Evolutionary conservation across 371 early-diverging fungal species (phyloP).

Genomic region (Amoeboaphelidium protococcarum): DNA sequence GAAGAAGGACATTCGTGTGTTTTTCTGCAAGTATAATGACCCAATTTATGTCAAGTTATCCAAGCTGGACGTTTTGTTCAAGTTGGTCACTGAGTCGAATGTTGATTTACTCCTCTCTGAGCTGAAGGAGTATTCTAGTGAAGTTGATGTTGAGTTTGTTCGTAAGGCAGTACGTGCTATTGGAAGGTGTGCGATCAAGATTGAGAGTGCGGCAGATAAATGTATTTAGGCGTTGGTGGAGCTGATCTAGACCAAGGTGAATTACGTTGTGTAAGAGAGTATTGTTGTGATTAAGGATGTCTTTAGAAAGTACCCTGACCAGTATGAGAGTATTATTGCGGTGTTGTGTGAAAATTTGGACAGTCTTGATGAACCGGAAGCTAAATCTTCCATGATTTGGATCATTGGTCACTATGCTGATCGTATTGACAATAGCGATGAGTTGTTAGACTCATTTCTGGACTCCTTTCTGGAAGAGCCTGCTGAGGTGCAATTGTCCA

Average conservation of each 20-base stretch:
- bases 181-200: constrained; percentile 74
- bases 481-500: constrained; percentile 58
- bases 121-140: constrained; percentile 76
- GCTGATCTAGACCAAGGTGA: constrained; percentile 61
- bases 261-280: constrained; percentile 72
- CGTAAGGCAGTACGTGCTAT: constrained; percentile 69
- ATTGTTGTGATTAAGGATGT: constrained; percentile 82
- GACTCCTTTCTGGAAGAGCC: constrained; percentile 61
- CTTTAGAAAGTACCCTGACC: constrained; percentile 70
- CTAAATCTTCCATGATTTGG: constrained; percentile 79
- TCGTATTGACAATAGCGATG: constrained; percentile 55
- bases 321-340: constrained; percentile 60
- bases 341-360: constrained; percentile 70
- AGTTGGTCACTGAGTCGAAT: constrained; percentile 49
- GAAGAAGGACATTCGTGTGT: constrained; percentile 66
- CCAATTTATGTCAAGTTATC: constrained; percentile 90
- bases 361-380: constrained; percentile 66
- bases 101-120: constrained; percentile 74
- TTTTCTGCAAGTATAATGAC: constrained; percentile 96
- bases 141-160: constrained; percentile 91
- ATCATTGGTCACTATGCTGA: constrained; percentile 90
- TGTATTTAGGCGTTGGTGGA: constrained; percentile 66
- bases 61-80: constrained; percentile 80
- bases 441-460: constrained; percentile 44
- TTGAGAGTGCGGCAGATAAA: constrained; percentile 55